phyloP scores from a whole-genome alignment of 331 rosid species.

The Erythrophleum ivorense region DNA sequence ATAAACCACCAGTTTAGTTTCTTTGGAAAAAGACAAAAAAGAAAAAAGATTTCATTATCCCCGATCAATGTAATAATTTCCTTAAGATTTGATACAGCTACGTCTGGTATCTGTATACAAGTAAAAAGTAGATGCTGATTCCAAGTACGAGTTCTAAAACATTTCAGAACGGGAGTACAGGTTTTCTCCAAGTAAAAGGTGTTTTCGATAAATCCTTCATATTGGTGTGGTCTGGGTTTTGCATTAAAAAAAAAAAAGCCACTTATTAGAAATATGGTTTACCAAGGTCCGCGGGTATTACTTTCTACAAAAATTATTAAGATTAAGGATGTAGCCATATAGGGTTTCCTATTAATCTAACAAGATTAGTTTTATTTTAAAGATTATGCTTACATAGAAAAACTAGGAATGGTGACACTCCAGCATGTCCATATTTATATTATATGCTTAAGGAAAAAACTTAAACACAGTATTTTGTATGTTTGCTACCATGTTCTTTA shows the following conservation, averaged over 20 bases:
- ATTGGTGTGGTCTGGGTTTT: neutral
- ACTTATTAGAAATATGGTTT: neutral
- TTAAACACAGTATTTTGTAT: neutral
- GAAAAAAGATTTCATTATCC: neutral
- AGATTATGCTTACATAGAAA: neutral
- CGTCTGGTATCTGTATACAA: neutral
- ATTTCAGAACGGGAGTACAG: neutral
- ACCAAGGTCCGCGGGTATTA: neutral
- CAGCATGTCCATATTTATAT: neutral
- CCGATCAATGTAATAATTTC: neutral
- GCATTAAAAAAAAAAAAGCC: neutral
- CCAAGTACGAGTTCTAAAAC: neutral
- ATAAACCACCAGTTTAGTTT: conserved; percentile 8
- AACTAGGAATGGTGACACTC: neutral
- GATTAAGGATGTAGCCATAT: neutral
- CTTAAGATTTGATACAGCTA: neutral
- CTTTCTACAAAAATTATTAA: neutral
- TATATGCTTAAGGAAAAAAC: neutral
- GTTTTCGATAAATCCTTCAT: neutral
- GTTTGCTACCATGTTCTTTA: too few species aligned
- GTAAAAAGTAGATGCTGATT: neutral
- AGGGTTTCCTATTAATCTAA: neutral
- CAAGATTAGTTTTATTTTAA: neutral
- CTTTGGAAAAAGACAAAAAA: neutral
- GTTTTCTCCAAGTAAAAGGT: neutral